Evolutionary conservation across 345 rosid genomes (phyloP).

Genomic region (Eucalyptus curtisii): DNA sequence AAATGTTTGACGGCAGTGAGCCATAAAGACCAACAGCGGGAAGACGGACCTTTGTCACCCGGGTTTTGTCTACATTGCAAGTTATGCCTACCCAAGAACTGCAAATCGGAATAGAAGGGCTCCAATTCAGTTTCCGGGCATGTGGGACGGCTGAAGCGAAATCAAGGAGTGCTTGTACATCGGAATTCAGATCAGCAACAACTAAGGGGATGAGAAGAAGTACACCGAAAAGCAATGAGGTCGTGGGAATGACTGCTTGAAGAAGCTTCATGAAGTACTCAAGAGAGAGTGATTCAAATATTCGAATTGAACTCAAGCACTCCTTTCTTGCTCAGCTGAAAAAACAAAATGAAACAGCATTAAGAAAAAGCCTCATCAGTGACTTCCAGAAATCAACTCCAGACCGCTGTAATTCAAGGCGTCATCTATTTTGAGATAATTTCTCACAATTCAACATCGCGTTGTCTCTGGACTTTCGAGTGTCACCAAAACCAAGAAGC

Average conservation of each 20-base stretch:
- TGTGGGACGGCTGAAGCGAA: slow-evolving; percentile 68
- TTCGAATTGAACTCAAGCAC: neutral
- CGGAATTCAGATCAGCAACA: slow-evolving; percentile 45
- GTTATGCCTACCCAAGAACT: slow-evolving; percentile 54
- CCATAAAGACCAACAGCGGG: slow-evolving; percentile 72
- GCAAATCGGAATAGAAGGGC: slow-evolving; percentile 31
- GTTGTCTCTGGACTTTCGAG: neutral
- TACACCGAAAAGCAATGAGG: neutral
- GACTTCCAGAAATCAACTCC: neutral
- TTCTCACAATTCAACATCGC: neutral
- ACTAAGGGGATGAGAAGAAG: slow-evolving; percentile 9
- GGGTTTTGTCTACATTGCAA: slow-evolving; percentile 20
- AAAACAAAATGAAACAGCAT: neutral
- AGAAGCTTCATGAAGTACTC: slow-evolving; percentile 12
- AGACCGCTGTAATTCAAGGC: neutral
- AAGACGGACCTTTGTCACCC: slow-evolving; percentile 42
- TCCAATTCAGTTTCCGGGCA: slow-evolving; percentile 71
- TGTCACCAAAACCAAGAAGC: neutral
- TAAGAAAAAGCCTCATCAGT: neutral
- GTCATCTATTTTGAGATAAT: neutral
- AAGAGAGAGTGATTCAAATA: neutral
- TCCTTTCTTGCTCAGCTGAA: neutral
- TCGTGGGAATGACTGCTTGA: neutral
- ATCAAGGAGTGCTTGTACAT: slow-evolving; percentile 63
- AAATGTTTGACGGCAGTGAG: slow-evolving; percentile 32